These are phyloP conservation scores for Pseudogymnoascus destructans DNA, from an alignment of 2,329 filamentous ascomycete genomes.

Conservation along the genomic window DNA sequence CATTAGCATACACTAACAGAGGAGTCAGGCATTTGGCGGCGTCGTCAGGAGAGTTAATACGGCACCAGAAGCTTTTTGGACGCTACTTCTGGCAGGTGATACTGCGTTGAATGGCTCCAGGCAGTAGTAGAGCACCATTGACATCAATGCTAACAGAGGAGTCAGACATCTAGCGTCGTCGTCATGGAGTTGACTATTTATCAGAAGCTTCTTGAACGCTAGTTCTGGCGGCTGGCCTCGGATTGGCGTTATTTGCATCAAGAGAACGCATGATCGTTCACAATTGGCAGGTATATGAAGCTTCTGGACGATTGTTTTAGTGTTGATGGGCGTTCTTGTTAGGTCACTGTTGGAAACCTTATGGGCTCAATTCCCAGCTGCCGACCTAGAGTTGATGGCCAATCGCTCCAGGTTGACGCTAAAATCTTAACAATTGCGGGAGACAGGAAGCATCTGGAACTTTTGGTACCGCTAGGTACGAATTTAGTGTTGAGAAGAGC, in stretches of 20 bases:
- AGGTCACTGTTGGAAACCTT: background rate
- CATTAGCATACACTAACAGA: background rate
- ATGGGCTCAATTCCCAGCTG: background rate
- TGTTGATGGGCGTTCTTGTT: background rate
- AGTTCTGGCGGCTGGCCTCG: background rate
- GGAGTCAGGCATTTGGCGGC: background rate
- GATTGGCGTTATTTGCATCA: background rate
- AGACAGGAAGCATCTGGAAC: background rate
- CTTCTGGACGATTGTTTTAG: background rate
- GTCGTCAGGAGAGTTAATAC: background rate
- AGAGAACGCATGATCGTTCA: background rate
- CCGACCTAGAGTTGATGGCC: background rate
- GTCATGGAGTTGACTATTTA: background rate
- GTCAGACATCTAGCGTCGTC: background rate
- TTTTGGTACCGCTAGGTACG: background rate
- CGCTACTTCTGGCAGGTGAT: background rate
- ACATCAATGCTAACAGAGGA: background rate
- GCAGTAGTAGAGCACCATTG: background rate
- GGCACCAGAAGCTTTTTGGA: background rate
- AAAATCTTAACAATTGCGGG: background rate
- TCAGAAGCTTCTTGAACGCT: background rate
- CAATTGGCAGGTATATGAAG: background rate
- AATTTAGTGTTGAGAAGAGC: background rate
- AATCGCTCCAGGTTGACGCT: background rate
- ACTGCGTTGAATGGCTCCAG: background rate